A percentile compares a stretch with the other conserved stretches of the same genome.
Evolutionary conservation across 768 basidiomycete genomes (phyloP).

Genomic region (Butyriboletus loyo): DNA sequence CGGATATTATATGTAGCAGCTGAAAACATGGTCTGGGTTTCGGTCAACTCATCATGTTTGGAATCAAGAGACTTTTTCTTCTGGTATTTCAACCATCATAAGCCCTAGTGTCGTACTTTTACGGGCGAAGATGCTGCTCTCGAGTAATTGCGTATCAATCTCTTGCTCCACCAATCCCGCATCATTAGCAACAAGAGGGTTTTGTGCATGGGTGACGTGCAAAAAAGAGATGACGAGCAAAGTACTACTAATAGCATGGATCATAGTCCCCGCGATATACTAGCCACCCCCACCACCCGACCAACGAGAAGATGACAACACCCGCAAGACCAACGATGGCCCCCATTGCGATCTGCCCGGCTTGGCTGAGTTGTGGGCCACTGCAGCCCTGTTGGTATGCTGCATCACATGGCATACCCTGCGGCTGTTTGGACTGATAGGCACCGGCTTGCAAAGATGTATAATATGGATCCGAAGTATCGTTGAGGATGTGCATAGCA

Average conservation of each 20-base stretch:
- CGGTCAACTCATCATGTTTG: too few relatives aligned
- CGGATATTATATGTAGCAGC: too few relatives aligned
- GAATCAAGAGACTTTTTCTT: too few relatives aligned
- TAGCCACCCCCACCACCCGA: slow-evolving; percentile 36
- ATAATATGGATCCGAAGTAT: slow-evolving; percentile 72
- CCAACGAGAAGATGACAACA: slow-evolving; percentile 47
- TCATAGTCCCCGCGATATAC: slow-evolving; percentile 24
- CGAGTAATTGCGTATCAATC: background rate
- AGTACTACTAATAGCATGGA: slow-evolving; percentile 19
- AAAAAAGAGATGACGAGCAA: background rate
- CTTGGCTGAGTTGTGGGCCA: slow-evolving; percentile 51
- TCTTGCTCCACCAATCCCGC: background rate
- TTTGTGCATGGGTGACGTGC: background rate
- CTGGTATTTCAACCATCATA: background rate
- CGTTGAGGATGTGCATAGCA: slow-evolving; percentile 70
- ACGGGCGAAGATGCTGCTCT: background rate
- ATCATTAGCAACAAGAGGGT: background rate
- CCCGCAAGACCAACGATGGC: slow-evolving; percentile 63
- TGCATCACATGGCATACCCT: slow-evolving; percentile 75
- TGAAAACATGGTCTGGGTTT: background rate
- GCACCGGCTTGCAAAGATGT: slow-evolving; percentile 66
- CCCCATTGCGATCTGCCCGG: slow-evolving; percentile 68
- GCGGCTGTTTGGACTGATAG: slow-evolving; percentile 58
- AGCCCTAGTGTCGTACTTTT: background rate
- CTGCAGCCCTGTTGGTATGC: slow-evolving; percentile 56